Evolutionary conservation across 2,329 filamentous ascomycete genomes (phyloP).

Genomic region (Penicillium digitatum): DNA sequence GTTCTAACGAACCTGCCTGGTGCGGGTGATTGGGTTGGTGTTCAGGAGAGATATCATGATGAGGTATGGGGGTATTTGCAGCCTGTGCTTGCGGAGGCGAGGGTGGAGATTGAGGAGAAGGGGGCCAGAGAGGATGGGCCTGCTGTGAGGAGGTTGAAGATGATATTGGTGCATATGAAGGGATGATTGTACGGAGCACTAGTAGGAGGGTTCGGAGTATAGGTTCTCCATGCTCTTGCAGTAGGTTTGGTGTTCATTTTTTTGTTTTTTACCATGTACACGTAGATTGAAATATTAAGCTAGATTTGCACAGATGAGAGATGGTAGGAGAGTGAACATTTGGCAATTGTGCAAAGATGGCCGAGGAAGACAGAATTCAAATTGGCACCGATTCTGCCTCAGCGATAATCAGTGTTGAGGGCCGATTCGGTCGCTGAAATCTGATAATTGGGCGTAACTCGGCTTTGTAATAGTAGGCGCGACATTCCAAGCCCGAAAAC

Average conservation of each 20-base stretch:
- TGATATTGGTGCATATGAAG: conserved; percentile 40
- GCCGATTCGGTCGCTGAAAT: neutral
- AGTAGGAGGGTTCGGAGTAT: neutral
- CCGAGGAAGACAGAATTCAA: neutral
- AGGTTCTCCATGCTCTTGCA: neutral
- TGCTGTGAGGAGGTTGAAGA: conserved; percentile 38
- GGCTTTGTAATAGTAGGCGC: no score
- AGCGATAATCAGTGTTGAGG: neutral
- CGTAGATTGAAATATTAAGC: neutral
- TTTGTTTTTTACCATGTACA: neutral
- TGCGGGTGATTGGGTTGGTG: conserved; percentile 32
- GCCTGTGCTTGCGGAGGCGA: conserved; percentile 55
- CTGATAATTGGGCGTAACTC: neutral
- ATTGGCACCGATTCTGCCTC: neutral
- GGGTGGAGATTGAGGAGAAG: conserved; percentile 50
- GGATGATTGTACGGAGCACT: conserved; percentile 7
- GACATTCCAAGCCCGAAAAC: no score
- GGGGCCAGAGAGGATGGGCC: conserved; percentile 29
- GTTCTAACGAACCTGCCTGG: conserved; percentile 32
- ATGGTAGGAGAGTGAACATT: neutral
- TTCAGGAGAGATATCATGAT: conserved; percentile 46
- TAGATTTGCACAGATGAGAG: neutral
- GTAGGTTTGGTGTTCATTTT: neutral
- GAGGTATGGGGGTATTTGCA: conserved; percentile 66
- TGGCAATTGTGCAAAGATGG: neutral